These are phyloP conservation scores for Candida pseudocylindracea DNA, from an alignment of 1,139 yeast species.

Conservation along the genomic window DNA sequence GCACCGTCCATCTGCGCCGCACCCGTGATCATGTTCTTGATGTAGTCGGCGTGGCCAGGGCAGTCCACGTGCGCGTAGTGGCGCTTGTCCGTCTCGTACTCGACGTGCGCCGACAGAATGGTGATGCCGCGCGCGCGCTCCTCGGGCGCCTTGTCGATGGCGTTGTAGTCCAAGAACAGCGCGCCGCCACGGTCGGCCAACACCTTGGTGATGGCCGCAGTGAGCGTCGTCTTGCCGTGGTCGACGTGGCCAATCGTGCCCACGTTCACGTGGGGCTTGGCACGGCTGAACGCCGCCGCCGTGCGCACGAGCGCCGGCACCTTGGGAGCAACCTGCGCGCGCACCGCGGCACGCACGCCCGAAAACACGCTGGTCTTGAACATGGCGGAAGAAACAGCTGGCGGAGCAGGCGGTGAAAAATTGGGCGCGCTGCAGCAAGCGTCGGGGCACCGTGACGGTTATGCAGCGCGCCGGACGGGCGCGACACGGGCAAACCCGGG, in stretches of 20 bases:
- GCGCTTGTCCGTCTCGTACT: constrained; percentile 81
- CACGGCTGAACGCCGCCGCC: constrained; percentile 62
- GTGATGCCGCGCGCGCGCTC: constrained; percentile 99
- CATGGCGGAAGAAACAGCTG: constrained; percentile 3
- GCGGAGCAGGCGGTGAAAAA: too few species aligned
- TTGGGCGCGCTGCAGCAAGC: too few species aligned
- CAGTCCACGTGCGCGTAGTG: constrained; percentile 40
- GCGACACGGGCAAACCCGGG: too few species aligned
- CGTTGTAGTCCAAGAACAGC: constrained; percentile 70
- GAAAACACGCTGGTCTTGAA: constrained; percentile 5
- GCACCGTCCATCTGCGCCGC: constrained; percentile 99
- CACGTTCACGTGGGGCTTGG: constrained; percentile 88
- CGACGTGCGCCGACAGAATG: constrained; percentile 93
- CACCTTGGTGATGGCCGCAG: constrained; percentile 97
- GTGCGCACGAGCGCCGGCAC: constrained; percentile 15
- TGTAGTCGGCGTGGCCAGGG: constrained; percentile 98
- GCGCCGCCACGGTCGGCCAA: constrained; percentile 83
- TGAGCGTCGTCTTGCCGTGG: constrained; percentile 95
- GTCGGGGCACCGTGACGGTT: too few species aligned
- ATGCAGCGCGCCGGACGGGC: too few species aligned
- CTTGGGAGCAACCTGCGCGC: constrained; percentile 6
- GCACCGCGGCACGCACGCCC: constrained; percentile 6
- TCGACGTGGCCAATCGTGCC: constrained; percentile 99
- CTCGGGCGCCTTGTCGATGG: constrained; percentile 97
- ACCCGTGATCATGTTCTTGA: constrained; percentile 98